These are phyloP conservation scores for Paraglomus brasilianum DNA, from an alignment of 192 early-diverging fungal species.

Conservation along the genomic window DNA sequence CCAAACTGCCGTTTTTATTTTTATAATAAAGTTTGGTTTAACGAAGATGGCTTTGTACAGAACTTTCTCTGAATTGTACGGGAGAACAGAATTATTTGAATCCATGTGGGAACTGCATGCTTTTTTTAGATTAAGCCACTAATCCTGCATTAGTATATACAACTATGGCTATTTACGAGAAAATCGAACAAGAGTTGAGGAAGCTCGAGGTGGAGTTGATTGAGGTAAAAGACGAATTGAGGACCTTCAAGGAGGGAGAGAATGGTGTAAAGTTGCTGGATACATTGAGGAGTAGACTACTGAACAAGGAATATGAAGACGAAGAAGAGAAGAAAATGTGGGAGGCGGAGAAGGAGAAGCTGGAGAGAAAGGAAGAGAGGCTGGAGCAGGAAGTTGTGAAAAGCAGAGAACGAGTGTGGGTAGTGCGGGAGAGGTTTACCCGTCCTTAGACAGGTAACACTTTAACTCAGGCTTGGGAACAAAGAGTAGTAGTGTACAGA, in stretches of 20 bases:
- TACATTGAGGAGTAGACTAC: background rate
- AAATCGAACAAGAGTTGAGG: too few species aligned
- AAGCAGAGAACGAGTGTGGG: background rate
- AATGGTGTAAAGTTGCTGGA: background rate
- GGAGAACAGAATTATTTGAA: too few species aligned
- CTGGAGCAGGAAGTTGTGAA: background rate
- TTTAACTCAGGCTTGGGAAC: constrained; percentile 2
- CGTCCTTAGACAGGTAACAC: background rate
- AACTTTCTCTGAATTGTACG: too few species aligned
- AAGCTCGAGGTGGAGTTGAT: constrained; percentile 42
- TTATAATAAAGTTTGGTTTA: too few species aligned
- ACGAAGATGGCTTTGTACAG: too few species aligned
- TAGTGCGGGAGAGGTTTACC: background rate
- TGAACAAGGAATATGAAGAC: background rate
- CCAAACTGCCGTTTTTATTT: too few species aligned
- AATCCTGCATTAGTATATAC: too few species aligned
- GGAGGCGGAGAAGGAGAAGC: constrained; percentile 7
- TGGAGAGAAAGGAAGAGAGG: background rate
- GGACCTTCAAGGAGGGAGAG: background rate
- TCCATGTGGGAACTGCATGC: too few species aligned
- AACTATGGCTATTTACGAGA: too few species aligned
- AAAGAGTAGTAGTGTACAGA: too few species aligned
- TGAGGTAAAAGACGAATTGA: background rate
- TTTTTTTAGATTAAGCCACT: too few species aligned
- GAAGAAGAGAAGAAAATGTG: constrained; percentile 12